phyloP scores from a whole-genome alignment of 1,284 basidiomycete species.

The Neotropicomus parvogracilis region DNA sequence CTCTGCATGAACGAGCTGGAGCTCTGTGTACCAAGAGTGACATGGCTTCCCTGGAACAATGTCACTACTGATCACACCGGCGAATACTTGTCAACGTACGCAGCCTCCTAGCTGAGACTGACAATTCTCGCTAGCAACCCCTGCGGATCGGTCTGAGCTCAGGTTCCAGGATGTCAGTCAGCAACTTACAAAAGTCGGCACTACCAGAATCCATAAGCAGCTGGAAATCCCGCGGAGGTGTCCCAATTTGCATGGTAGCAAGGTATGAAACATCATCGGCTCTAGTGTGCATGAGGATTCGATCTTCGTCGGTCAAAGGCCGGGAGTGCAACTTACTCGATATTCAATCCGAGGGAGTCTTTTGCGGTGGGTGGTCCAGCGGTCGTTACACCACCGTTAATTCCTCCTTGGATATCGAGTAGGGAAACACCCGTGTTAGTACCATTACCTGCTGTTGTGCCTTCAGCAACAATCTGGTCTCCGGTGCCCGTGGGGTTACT shows the following conservation, averaged over 20 bases:
- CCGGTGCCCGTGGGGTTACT: conserved; percentile 9
- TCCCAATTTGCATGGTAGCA: conserved; percentile 74
- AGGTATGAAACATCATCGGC: conserved; percentile 56
- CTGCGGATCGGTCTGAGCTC: conserved; percentile 5
- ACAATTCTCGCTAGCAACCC: conserved; percentile 31
- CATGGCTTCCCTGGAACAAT: conserved; percentile 54
- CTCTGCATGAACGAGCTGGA: conserved; percentile 65
- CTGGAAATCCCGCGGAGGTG: conserved; percentile 66
- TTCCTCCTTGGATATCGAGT: conserved; percentile 38
- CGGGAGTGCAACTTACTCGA: conserved; percentile 47
- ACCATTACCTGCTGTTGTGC: conserved; percentile 11
- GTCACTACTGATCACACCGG: conserved; percentile 5
- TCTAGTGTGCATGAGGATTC: conserved; percentile 24
- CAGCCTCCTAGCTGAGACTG: conserved; percentile 26
- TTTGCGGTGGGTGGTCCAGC: conserved; percentile 50
- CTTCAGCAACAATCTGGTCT: conserved; percentile 12
- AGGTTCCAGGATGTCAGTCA: neutral
- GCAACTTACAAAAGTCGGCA: conserved; percentile 65
- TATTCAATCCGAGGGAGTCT: conserved; percentile 69
- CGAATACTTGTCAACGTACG: conserved; percentile 17
- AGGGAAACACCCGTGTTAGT: conserved; percentile 35
- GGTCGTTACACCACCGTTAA: conserved; percentile 42
- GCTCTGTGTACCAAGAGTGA: conserved; percentile 60
- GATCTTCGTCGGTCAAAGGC: neutral
- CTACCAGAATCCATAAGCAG: conserved; percentile 86